Base-by-base conservation (phyloP, 768 basidiomycete genomes). In the Leucosporidium scottii region DNA sequence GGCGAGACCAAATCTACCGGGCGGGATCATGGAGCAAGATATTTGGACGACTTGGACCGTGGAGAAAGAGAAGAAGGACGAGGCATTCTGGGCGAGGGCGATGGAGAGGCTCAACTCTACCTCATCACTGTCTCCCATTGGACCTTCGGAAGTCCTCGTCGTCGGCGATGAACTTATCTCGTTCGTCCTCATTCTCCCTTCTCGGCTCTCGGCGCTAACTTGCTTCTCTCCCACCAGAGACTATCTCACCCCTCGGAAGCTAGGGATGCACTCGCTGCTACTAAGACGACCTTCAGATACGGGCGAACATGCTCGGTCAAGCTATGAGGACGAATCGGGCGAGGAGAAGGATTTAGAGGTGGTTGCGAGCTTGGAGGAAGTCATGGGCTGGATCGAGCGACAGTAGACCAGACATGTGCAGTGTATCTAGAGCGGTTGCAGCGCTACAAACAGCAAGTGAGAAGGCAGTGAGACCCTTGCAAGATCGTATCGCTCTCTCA, bases 161-260 rank as follows among this genome's bases (percentile, higher is more conserved):
- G 55, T 72, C 3, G 70, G 70, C 0, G 70, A 72, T 27, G 70
- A 72, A 36, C 48, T 68, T 1, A 49, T 21, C 0, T 55, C 67
- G 70, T 72, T 10, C 49, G 67, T 63, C 31, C 28, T 18, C 36
- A 28, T 25, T 12, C 21, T 23, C 9, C 18, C 3, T 28, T 2
- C 39, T 56, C 18, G 5, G 6, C 25, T 12, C 6, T 28, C 21
- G 55, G 55, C 30, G 55, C 17, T 18, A 18, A 23, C 15, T 17
- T 23, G 12, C 18, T 21, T 21, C 20, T 3, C 18, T 4, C 27
- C 12, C 18, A 23, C 7, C 21, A 56, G 55, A 25, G 55, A 56
- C 31, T 56, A 56, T 18, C 30, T 31, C 18, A 31, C 55, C 15
- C 55, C 55, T 28, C 27, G 55, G 28, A 56, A 23, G 18, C 31